Evolutionary conservation across 768 basidiomycete genomes (phyloP).

Genomic region (Boletus sensibilis): DNA sequence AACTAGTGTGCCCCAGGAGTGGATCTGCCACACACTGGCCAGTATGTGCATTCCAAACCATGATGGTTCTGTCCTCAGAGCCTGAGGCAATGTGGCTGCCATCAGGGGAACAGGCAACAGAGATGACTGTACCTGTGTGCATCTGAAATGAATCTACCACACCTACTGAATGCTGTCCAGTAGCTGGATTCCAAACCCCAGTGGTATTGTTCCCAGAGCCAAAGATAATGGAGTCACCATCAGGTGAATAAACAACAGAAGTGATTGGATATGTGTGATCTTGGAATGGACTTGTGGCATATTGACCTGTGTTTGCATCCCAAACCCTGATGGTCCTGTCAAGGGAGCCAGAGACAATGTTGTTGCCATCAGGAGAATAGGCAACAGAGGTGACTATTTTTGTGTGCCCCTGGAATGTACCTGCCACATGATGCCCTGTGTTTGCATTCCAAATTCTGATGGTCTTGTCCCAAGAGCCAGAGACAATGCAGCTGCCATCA

Average conservation of each 20-base stretch:
- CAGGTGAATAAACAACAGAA: slow-evolving; percentile 17
- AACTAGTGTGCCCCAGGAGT: slow-evolving; percentile 3
- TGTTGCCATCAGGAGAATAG: slow-evolving; percentile 17
- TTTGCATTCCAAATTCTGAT: slow-evolving; percentile 19
- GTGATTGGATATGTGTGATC: not conserved
- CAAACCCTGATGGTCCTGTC: slow-evolving; percentile 9
- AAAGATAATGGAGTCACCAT: slow-evolving; percentile 21
- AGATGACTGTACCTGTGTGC: not conserved
- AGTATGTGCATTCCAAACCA: slow-evolving; percentile 17
- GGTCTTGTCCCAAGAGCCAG: slow-evolving; percentile 17
- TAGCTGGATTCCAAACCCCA: slow-evolving; percentile 8
- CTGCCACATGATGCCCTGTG: not conserved
- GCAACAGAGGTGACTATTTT: slow-evolving; percentile 1
- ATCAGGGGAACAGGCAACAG: slow-evolving; percentile 21
- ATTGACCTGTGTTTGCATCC: slow-evolving; percentile 10
- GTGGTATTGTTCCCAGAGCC: slow-evolving; percentile 6
- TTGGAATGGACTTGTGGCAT: not conserved
- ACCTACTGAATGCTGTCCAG: not conserved
- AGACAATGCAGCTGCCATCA: slow-evolving; percentile 15
- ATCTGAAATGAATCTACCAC: not conserved
- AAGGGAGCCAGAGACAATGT: slow-evolving; percentile 11
- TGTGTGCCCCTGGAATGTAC: slow-evolving; percentile 3
- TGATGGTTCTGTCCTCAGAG: slow-evolving; percentile 1
- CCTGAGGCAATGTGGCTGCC: slow-evolving; percentile 8
- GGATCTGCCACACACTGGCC: not conserved